Evolutionary conservation across 192 early-diverging fungal genomes (phyloP).

Genomic region (Dimargaris xerosporica): DNA sequence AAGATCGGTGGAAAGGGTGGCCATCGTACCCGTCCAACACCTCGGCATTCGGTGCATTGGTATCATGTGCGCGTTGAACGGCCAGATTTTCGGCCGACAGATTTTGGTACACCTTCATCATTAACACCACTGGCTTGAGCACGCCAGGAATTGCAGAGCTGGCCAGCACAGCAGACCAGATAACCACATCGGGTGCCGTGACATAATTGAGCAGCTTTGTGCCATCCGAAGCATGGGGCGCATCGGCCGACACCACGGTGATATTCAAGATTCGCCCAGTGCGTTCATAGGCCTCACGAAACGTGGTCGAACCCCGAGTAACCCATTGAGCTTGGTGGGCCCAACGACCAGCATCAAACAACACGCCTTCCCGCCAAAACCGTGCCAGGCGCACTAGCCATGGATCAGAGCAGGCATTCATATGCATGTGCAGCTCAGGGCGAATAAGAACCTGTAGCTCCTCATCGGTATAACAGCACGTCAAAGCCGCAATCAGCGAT

Average conservation of each 20-base stretch:
- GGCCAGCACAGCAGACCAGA: constrained; percentile 79
- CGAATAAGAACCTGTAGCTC: constrained; percentile 38
- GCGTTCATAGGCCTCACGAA: constrained; percentile 74
- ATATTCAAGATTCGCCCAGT: constrained; percentile 81
- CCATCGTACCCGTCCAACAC: no score
- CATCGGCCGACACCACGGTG: constrained; percentile 16
- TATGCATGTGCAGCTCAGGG: constrained; percentile 29
- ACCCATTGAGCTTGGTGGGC: constrained; percentile 47
- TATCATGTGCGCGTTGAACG: no score
- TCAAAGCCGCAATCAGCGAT: constrained; percentile 43
- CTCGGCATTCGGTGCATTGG: no score
- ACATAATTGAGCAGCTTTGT: constrained; percentile 82
- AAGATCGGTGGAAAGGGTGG: neutral
- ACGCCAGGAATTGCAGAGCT: constrained; percentile 74
- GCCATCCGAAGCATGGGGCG: no score
- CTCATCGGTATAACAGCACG: constrained; percentile 52
- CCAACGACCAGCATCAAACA: constrained; percentile 40
- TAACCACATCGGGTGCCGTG: constrained; percentile 65
- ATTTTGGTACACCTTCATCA: constrained; percentile 47
- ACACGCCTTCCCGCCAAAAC: constrained; percentile 14
- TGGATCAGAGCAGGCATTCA: constrained; percentile 36
- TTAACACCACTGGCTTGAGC: constrained; percentile 63
- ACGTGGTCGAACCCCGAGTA: constrained; percentile 64
- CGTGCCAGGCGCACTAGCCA: constrained; percentile 23
- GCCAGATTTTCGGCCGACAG: no score